Percentiles rank a stretch among this genome's conserved stretches.
These are phyloP conservation scores for Trichocladium uniseriatum DNA, from an alignment of 495 filamentous ascomycete genomes.

Conservation along the genomic window DNA sequence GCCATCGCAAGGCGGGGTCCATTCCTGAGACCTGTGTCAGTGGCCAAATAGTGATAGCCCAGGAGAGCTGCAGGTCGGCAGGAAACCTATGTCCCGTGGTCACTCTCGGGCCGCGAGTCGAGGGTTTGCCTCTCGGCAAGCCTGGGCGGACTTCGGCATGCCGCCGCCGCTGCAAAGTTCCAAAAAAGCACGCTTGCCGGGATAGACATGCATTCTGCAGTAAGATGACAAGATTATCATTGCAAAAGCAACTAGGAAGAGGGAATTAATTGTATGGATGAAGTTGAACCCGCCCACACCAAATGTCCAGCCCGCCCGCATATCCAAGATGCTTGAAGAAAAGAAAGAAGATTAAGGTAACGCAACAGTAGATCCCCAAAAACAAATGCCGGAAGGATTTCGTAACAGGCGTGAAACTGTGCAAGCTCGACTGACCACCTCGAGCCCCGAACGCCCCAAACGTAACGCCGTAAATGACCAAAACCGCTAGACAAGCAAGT, in stretches of 20 bases:
- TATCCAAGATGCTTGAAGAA: neutral
- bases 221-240: neutral
- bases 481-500: conserved; percentile 24
- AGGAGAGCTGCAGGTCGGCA: conserved; percentile 11
- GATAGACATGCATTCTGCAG: neutral
- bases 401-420: neutral
- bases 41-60: conserved; percentile 8
- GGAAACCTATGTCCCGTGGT: neutral
- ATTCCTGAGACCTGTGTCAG: conserved; percentile 7
- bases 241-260: neutral
- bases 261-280: no score
- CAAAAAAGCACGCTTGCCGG: conserved; percentile 5
- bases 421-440: neutral
- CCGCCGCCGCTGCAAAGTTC: no score
- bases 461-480: neutral
- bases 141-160: no score
- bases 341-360: neutral
- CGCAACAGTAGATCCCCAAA: neutral
- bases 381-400: neutral
- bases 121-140: neutral
- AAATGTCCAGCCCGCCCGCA: neutral
- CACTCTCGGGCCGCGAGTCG: conserved; percentile 6
- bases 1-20: conserved; percentile 2
- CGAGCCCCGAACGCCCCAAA: neutral
- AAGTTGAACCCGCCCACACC: no score